These are phyloP conservation scores for Talaromyces amestolkiae DNA, from an alignment of 2,329 filamentous ascomycete species.

Conservation along the genomic window DNA sequence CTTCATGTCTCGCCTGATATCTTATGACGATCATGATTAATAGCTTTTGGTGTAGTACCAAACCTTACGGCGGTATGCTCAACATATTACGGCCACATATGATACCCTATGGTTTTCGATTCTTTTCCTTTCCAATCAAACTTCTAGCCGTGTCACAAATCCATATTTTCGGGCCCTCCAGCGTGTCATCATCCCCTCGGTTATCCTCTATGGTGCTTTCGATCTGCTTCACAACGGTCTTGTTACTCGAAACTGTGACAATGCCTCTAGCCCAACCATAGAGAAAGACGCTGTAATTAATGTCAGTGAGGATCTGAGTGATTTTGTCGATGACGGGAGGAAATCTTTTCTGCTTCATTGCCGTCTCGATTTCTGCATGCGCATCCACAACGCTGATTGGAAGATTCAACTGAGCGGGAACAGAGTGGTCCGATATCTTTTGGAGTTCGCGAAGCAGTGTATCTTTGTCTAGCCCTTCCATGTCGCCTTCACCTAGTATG, in stretches of 20 bases:
- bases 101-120: conserved; percentile 32
- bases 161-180: conserved; percentile 62
- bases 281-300: conserved; percentile 69
- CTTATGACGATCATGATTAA: not conserved
- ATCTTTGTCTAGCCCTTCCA: conserved; percentile 31
- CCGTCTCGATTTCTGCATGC: conserved; percentile 39
- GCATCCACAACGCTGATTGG: conserved; percentile 59
- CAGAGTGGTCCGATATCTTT: conserved; percentile 52
- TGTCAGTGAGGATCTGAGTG: conserved; percentile 52
- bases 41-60: not conserved
- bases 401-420: conserved; percentile 56
- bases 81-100: not conserved
- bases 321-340: conserved; percentile 47
- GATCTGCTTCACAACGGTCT: conserved; percentile 64
- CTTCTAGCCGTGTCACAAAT: conserved; percentile 63
- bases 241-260: conserved; percentile 71
- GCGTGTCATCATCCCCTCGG: conserved; percentile 46
- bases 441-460: conserved; percentile 40
- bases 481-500: conserved; percentile 53
- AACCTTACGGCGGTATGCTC: not conserved
- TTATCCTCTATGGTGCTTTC: conserved; percentile 57
- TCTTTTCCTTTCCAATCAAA: conserved; percentile 65
- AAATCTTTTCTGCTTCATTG: conserved; percentile 38
- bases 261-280: conserved; percentile 64
- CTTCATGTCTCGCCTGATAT: not conserved